Conservation (phyloP, 23 red algal genomes). For the Gracilaria vermiculophylla region DNA sequence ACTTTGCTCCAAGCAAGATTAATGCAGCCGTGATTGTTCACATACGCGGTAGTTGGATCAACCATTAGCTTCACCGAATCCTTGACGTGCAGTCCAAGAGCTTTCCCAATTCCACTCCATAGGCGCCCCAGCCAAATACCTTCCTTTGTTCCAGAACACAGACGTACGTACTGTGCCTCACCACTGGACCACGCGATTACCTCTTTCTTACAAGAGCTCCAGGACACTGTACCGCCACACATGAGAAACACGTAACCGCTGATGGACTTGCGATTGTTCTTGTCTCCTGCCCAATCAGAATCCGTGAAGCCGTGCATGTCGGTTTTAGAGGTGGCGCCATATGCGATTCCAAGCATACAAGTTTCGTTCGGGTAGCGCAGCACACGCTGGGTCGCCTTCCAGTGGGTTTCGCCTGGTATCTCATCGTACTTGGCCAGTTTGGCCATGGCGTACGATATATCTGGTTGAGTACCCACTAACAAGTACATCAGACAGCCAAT, state of each 20-base stretch:
- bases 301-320: not conserved
- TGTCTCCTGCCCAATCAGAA: not conserved
- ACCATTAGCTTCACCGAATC: conserved; percentile 7
- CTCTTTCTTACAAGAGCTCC: conserved; percentile 35
- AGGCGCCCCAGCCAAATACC: not conserved
- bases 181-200: conserved; percentile 5
- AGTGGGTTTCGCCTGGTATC: too few species aligned
- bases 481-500: too few species aligned
- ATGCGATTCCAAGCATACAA: not conserved
- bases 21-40: conserved; percentile 17
- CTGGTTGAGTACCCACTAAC: too few species aligned
- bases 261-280: not conserved
- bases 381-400: not conserved
- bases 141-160: conserved; percentile 1
- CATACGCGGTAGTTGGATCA: conserved; percentile 5
- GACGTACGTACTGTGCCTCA: conserved; percentile 38
- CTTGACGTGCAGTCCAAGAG: not conserved
- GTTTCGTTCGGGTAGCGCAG: not conserved
- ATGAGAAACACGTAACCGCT: conserved; percentile 1
- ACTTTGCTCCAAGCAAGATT: not conserved
- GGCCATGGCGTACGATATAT: too few species aligned
- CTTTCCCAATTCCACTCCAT: not conserved
- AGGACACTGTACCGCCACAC: not conserved
- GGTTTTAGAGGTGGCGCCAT: not conserved
- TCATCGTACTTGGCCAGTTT: too few species aligned